Conservation (phyloP, 1,284 basidiomycete genomes). For the Cerrena zonata region DNA sequence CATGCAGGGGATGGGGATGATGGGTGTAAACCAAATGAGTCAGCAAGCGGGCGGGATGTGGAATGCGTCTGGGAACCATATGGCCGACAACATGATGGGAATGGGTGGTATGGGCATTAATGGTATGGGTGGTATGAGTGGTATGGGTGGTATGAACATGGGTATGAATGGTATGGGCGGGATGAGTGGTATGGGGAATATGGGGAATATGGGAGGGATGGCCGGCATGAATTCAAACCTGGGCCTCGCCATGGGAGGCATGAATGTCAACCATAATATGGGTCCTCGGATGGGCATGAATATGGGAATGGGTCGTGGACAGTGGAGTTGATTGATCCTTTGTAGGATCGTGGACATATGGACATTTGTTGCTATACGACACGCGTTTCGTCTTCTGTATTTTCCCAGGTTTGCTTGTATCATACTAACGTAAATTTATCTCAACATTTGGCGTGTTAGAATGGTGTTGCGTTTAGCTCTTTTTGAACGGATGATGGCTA, state of each 20-base stretch:
- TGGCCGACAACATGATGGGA: too few species aligned
- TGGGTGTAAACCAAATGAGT: too few species aligned
- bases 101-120: conserved; percentile 29
- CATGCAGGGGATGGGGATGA: conserved; percentile 10
- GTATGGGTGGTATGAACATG: conserved; percentile 19
- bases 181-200: conserved; percentile 26
- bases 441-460: neutral
- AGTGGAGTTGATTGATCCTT: neutral
- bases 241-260: neutral
- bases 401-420: neutral
- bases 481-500: too few species aligned
- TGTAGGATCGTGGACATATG: neutral
- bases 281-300: conserved; percentile 5
- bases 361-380: too few species aligned
- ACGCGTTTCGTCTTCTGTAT: neutral
- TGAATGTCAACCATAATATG: neutral
- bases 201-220: conserved; percentile 33
- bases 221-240: neutral
- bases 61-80: too few species aligned
- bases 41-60: too few species aligned
- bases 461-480: neutral
- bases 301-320: conserved; percentile 11
- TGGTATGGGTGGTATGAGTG: conserved; percentile 27
- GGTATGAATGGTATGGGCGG: conserved; percentile 26
- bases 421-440: neutral